Evolutionary conservation across 2,329 filamentous ascomycete genomes (phyloP), one percentile per base, ranked within the genome.

Genomic region (Colletotrichum gigasporum): DNA sequence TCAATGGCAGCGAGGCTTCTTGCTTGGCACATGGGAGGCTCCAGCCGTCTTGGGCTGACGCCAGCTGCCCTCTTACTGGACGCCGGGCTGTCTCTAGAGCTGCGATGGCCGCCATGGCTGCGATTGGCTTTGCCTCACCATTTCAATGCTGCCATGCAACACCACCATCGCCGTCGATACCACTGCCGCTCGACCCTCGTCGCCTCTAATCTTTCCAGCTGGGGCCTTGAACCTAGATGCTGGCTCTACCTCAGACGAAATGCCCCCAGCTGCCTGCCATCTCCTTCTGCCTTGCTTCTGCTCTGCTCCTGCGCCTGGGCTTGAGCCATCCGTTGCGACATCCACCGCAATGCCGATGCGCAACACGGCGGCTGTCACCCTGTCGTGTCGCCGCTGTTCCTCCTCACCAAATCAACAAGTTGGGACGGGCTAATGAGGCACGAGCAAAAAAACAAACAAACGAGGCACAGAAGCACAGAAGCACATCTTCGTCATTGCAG

Each of bases 401-500:
- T 16, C 10, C 8, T 28, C 20, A 28, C 45, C 39, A 47, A 26
- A 14, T 18, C 20, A 34, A 28, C 11, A 12, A n/a, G 12, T 41
- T 41, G 9, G 12, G 47, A 60, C 26, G 47, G 41, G 16, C 18
- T 35, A 20, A 11, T 34, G 28, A 47, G 28, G 53, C 41, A 37
- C 41, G 20, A 47, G 24, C 26, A 55, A 47, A 44, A 18, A 44
- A 44, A 26, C 7, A 12, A 14, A 28, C 14, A 20, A 35, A 26
- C 22, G 35, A 20, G 7, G 9, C 50, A 30, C 50, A 16, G 32
- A 39, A 22, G 22, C 39, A n/a, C n/a, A 5, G 18, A 20, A 30
- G 14, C 32, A 45, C 18, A 37, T 44, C 26, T 48, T 42, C 61
- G 56, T 54, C 61, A 54, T 44, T 41, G 20, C 56, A 51, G 50